Percentiles rank a stretch among this genome's conserved stretches.
phyloP scores from a whole-genome alignment of 75 land plant genomes.

The Cryptomeria japonica region DNA sequence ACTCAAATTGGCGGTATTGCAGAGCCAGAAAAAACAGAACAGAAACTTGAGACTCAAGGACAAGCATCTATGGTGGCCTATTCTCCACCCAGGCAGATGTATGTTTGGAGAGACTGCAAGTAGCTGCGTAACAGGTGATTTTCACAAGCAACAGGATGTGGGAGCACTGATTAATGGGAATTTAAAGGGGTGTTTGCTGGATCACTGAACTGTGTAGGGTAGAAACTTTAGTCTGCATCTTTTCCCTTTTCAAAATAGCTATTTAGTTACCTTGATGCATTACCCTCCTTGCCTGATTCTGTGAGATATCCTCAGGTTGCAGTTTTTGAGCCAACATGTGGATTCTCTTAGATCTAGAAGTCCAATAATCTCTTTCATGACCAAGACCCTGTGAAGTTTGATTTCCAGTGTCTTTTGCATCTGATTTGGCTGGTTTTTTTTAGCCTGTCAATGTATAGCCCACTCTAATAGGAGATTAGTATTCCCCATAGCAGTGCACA shows the following conservation, averaged over 20 bases:
- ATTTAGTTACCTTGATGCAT: background rate
- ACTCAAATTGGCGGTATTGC: background rate
- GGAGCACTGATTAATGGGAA: constrained; percentile 5
- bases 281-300: background rate
- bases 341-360: background rate
- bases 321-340: constrained; percentile 12
- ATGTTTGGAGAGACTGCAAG: constrained; percentile 10
- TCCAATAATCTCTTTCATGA: background rate
- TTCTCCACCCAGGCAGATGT: constrained; percentile 8
- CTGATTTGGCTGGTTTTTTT: constrained; percentile 10
- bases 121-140: background rate
- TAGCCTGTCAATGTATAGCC: background rate
- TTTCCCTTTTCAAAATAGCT: background rate
- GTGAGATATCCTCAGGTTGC: background rate
- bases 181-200: background rate
- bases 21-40: background rate
- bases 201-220: background rate
- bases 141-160: background rate
- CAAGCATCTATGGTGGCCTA: background rate
- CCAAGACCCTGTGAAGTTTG: constrained; percentile 10
- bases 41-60: background rate
- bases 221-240: background rate
- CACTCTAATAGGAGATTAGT: background rate
- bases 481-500: constrained; percentile 1
- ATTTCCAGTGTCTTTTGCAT: constrained; percentile 9